A percentile compares a stretch with the other conserved stretches of the same genome.
Evolutionary conservation across 192 early-diverging fungal genomes (phyloP).

Genomic region (Coemansia sp.): DNA sequence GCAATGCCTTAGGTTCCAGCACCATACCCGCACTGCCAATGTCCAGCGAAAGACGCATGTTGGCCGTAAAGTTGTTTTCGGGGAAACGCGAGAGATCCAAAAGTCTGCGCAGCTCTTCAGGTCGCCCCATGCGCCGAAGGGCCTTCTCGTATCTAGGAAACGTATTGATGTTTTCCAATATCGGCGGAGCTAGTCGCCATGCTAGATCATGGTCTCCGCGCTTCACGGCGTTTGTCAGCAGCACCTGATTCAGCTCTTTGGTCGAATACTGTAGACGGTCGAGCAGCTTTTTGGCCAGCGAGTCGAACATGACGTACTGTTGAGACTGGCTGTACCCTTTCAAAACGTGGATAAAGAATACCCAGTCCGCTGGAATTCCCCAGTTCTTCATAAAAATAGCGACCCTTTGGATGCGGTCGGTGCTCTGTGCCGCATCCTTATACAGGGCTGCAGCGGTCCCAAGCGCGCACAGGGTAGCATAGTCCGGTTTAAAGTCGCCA

Average conservation of each 20-base stretch:
- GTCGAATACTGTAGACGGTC: conserved; percentile 7
- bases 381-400: conserved; percentile 35
- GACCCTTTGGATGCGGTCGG: conserved; percentile 15
- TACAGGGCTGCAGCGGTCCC: conserved; percentile 23
- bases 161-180: conserved; percentile 19
- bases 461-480: conserved; percentile 10
- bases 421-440: conserved; percentile 8
- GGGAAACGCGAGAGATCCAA: conserved; percentile 13
- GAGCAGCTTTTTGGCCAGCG: conserved; percentile 20
- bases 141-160: background rate
- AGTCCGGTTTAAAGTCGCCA: background rate
- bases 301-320: conserved; percentile 46
- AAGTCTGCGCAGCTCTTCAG: conserved; percentile 1
- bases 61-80: conserved; percentile 37
- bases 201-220: conserved; percentile 10
- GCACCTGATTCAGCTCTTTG: conserved; percentile 10
- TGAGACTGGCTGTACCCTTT: conserved; percentile 31
- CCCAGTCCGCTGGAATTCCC: conserved; percentile 11
- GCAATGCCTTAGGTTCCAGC: conserved; percentile 3
- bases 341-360: conserved; percentile 32
- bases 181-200: conserved; percentile 12
- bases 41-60: conserved; percentile 22
- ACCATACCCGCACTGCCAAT: conserved; percentile 4
- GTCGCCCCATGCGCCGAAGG: no score
- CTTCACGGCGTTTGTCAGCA: conserved; percentile 27